Evolutionary conservation across 2,329 filamentous ascomycete species (phyloP), one percentile per base, ranked within the genome.

Genomic region (Colletotrichum spinosum): DNA sequence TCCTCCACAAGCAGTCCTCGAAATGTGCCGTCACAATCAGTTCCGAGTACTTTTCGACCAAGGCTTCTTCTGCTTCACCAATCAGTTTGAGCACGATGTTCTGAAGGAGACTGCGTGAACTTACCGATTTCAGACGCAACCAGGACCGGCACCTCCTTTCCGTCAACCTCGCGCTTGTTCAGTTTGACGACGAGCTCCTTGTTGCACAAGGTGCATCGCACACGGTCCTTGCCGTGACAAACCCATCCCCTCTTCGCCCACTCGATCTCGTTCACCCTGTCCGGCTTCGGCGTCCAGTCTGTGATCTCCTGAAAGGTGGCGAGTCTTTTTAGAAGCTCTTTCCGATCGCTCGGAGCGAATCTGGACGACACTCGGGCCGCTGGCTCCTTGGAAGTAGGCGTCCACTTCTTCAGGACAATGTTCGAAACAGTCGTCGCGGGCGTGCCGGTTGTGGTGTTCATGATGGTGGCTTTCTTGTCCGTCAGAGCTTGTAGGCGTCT

Each of bases 181-280:
- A 97, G 81, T 78, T 92, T 93, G 56, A 98, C 92, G 5, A 96
- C 86, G 45, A 97, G 83, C 71, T 97, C 92, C 72, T 91, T 90
- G 73, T 91, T 90, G 73, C 96, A 99, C 2, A 94, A 88, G 45
- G 91, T 90, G 75, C 96, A 99, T 15, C 89, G 88, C 13, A 98
- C 93, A 4, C 92, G 92, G 77, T 97, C 94, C 69, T 89, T 89
- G 71, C 91, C 91, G 50, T 91, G 88, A 72, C 95, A 97, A 4
- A 90, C 84, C 95, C 96, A 99, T 1, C 95, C 95, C 64, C 92
- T 84, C 81, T 95, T 97, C 1, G 94, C 94, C 96, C 96, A 99
- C 76, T 94, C 91, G 8, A 97, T 89, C 78, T 98, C 96, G 74
- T 89, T 93, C 71, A 98, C 90, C 39, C 84, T 84, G 56, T 94